phyloP scores from a whole-genome alignment of 345 rosid species.

The Gynandropsis gynandra region DNA sequence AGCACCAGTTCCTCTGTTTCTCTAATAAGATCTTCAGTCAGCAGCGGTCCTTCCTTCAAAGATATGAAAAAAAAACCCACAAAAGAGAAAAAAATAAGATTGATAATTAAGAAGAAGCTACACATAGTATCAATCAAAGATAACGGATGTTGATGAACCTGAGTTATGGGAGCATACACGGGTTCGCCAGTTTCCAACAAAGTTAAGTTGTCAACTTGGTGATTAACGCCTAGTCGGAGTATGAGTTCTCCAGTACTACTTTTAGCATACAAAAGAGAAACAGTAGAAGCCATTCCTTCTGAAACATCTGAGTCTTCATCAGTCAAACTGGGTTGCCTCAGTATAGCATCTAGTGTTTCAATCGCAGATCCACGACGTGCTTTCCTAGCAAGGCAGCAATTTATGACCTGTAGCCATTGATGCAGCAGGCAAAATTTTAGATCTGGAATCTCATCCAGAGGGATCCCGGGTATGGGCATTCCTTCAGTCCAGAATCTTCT shows the following conservation, averaged over 20 bases:
- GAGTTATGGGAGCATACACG: conserved; percentile 71
- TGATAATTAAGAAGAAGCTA: neutral
- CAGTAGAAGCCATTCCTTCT: conserved; percentile 22
- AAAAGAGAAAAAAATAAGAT: conserved; percentile 9
- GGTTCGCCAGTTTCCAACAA: conserved; percentile 95
- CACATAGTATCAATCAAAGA: conserved; percentile 14
- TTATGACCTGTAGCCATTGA: conserved; percentile 87
- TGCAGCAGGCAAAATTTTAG: conserved; percentile 72
- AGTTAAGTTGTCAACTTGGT: conserved; percentile 44
- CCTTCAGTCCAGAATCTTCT: conserved; percentile 73
- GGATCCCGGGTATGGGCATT: conserved; percentile 72
- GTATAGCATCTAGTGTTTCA: conserved; percentile 59
- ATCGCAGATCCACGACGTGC: conserved; percentile 43
- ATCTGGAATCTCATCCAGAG: conserved; percentile 67
- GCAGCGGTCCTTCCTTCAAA: conserved; percentile 85
- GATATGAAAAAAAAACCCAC: conserved; percentile 14
- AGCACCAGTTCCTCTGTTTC: conserved; percentile 96
- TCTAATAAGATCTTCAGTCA: conserved; percentile 88
- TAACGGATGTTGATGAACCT: conserved; percentile 46
- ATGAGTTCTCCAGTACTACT: conserved; percentile 58
- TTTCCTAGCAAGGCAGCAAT: conserved; percentile 86
- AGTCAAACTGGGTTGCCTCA: conserved; percentile 45
- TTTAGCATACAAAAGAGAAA: conserved; percentile 50
- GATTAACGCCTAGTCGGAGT: conserved; percentile 64
- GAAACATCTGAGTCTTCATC: conserved; percentile 35